Conservation (phyloP, 345 rosid species). For the Citropsis articulata region DNA sequence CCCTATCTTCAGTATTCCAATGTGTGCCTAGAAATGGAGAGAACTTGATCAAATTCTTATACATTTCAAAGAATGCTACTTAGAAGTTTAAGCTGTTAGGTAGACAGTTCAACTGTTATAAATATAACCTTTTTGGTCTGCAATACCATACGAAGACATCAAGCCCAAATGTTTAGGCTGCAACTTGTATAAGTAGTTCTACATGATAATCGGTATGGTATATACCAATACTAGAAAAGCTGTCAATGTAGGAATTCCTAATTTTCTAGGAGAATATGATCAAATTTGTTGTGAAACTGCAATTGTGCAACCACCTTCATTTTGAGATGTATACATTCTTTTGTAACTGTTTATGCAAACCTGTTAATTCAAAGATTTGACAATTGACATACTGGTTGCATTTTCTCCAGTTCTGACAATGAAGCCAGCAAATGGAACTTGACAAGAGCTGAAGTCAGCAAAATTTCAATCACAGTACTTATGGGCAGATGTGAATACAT, state of each 20-base stretch:
- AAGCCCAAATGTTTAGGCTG: neutral
- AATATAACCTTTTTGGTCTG: neutral
- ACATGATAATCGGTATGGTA: neutral
- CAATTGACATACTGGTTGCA: neutral
- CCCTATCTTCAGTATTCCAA: neutral
- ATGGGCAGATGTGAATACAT: conserved; percentile 72
- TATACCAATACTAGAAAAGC: neutral
- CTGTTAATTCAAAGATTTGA: conserved; percentile 13
- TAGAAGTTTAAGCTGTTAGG: neutral
- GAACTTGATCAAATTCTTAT: neutral
- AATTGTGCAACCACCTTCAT: neutral
- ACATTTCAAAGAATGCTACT: neutral
- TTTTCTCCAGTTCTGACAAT: conserved; percentile 40
- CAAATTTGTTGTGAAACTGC: neutral
- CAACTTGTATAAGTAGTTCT: neutral
- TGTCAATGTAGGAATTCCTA: neutral
- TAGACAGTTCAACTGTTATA: neutral
- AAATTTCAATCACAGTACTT: conserved; percentile 57
- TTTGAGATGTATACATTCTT: neutral
- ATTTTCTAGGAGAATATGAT: neutral
- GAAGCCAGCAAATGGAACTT: conserved; percentile 56
- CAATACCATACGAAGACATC: neutral
- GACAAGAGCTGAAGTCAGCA: conserved; percentile 72
- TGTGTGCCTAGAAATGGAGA: neutral
- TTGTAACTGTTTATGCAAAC: neutral